A percentile compares a stretch with the other conserved stretches of the same genome.
Evolutionary conservation across 495 filamentous ascomycete genomes (phyloP).

Genomic region (Ramalina peruviana): DNA sequence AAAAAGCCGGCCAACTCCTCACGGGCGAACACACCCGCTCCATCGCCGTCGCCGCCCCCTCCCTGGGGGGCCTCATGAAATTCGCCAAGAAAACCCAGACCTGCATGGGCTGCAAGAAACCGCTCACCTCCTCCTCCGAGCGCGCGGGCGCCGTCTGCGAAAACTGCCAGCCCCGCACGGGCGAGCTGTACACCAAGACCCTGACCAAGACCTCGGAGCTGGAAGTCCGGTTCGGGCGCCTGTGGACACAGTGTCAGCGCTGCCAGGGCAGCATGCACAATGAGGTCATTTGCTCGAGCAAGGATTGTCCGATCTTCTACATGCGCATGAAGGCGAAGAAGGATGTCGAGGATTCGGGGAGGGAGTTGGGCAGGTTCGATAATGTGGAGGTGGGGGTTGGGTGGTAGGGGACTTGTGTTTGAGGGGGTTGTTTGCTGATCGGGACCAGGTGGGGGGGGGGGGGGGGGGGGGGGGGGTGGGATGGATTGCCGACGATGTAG

Average conservation of each 20-base stretch:
- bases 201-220: constrained; percentile 76
- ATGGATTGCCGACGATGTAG: too few species aligned
- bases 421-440: too few species aligned
- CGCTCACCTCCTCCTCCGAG: constrained; percentile 64
- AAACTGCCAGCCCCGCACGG: constrained; percentile 69
- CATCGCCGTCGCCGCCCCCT: constrained; percentile 80
- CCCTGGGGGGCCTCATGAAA: constrained; percentile 90
- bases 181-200: constrained; percentile 87
- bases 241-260: constrained; percentile 98
- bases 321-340: constrained; percentile 99
- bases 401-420: too few species aligned
- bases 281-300: constrained; percentile 92
- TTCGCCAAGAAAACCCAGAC: constrained; percentile 95
- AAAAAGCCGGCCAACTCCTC: constrained; percentile 67
- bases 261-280: constrained; percentile 96
- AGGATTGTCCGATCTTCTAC: constrained; percentile 98
- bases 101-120: constrained; percentile 98
- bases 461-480: too few species aligned
- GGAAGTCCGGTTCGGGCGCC: constrained; percentile 77
- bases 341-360: constrained; percentile 88
- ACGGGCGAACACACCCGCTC: constrained; percentile 85
- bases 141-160: constrained; percentile 75
- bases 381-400: constrained; percentile 35
- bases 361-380: constrained; percentile 85
- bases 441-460: too few species aligned